Conservation (phyloP, 129 eudicot genomes). For the Flaveria linearis region DNA sequence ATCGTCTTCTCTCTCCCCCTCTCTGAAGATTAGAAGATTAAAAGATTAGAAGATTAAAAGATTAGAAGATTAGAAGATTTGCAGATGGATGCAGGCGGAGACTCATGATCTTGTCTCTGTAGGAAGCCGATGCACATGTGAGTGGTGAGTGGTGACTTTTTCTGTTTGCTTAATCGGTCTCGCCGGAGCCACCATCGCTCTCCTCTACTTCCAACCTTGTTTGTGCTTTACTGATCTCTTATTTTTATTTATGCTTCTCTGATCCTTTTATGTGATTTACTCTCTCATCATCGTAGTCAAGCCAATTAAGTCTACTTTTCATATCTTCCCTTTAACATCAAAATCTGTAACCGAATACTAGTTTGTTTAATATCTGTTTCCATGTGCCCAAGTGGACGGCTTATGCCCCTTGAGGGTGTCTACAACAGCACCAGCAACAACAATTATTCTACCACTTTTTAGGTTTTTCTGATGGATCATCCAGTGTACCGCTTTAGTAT, state of each 20-base stretch:
- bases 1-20: neutral
- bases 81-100: conserved; percentile 23
- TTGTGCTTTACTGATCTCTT: conserved; percentile 22
- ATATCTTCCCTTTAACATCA: neutral
- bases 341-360: neutral
- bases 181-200: neutral
- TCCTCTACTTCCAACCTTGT: conserved; percentile 22
- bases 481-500: too few relatives aligned
- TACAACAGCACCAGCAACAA: neutral
- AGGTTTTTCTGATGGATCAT: conserved; percentile 20
- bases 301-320: neutral
- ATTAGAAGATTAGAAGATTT: too few relatives aligned
- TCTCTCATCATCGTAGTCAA: conserved; percentile 2
- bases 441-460: conserved; percentile 21
- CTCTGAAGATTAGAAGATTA: neutral
- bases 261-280: conserved; percentile 6
- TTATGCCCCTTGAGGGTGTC: neutral
- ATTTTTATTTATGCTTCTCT: neutral
- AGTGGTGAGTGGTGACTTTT: neutral
- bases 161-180: neutral
- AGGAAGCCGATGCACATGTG: conserved; percentile 17
- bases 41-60: too few relatives aligned
- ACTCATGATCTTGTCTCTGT: conserved; percentile 22
- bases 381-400: neutral
- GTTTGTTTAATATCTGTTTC: neutral